These are phyloP conservation scores for Collybia nuda DNA, from an alignment of 768 basidiomycete species.

Conservation along the genomic window DNA sequence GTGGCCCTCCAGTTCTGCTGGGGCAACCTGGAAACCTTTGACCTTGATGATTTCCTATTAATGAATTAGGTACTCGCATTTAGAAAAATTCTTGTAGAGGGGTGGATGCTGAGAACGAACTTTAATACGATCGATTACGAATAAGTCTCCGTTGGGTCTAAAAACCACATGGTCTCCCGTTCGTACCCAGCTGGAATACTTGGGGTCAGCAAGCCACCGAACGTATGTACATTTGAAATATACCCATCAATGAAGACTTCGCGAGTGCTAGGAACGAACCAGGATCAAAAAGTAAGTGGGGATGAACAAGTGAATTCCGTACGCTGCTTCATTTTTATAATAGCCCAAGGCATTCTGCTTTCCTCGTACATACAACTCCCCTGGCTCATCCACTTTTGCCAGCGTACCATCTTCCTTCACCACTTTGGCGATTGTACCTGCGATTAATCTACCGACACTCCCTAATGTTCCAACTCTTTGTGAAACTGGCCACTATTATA, in stretches of 20 bases:
- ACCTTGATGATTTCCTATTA: constrained; percentile 52
- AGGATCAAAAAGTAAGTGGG: neutral
- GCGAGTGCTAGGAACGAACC: constrained; percentile 43
- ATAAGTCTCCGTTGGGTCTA: constrained; percentile 52
- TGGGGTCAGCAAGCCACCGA: neutral
- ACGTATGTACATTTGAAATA: constrained; percentile 6
- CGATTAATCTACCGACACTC: constrained; percentile 55
- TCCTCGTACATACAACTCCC: constrained; percentile 55
- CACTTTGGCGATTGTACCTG: constrained; percentile 54
- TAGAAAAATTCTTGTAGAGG: neutral
- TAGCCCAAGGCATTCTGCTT: constrained; percentile 60
- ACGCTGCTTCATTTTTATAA: constrained; percentile 62
- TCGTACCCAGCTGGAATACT: constrained; percentile 52
- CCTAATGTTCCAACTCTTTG: constrained; percentile 52
- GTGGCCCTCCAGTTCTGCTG: constrained; percentile 73
- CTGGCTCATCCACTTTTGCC: constrained; percentile 54
- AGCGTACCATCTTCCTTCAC: constrained; percentile 57
- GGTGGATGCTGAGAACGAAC: constrained; percentile 20
- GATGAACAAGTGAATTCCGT: constrained; percentile 20
- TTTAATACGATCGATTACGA: constrained; percentile 65
- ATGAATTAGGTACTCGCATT: neutral
- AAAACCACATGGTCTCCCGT: constrained; percentile 69
- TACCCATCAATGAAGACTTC: constrained; percentile 72
- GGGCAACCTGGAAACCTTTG: constrained; percentile 72
- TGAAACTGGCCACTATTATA: constrained; percentile 34